phyloP scores from a whole-genome alignment of 2,329 filamentous ascomycete genomes.

The Magnaporthiopsis rhizophila region DNA sequence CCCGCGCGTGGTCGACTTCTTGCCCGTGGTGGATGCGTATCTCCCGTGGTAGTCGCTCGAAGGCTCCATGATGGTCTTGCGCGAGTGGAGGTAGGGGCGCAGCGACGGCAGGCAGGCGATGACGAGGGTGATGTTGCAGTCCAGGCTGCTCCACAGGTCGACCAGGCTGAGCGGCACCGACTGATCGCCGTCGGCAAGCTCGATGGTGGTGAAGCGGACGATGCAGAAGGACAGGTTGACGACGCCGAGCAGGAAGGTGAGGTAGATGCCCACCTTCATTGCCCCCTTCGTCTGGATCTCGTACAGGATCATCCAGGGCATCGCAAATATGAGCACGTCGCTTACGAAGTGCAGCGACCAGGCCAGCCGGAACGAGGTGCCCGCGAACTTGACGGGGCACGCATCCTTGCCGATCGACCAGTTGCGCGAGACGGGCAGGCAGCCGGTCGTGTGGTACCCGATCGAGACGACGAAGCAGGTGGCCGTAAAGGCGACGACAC shows the following conservation, averaged over 20 bases:
- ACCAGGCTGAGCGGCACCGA: background rate
- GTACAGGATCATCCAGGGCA: slow-evolving; percentile 3
- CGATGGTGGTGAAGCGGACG: background rate
- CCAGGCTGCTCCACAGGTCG: slow-evolving; percentile 1
- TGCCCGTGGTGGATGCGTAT: background rate
- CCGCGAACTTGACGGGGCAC: background rate
- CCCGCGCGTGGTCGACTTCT: background rate
- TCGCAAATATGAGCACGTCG: background rate
- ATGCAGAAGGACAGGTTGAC: slow-evolving; percentile 1
- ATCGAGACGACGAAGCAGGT: slow-evolving; percentile 1
- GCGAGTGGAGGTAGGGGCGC: slow-evolving; percentile 18
- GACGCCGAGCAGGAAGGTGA: slow-evolving; percentile 3
- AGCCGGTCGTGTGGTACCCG: background rate
- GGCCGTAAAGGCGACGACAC: background rate
- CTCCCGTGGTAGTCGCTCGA: background rate
- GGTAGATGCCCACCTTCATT: slow-evolving; percentile 2
- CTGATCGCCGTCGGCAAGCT: background rate
- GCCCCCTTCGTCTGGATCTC: background rate
- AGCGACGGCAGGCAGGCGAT: slow-evolving; percentile 15
- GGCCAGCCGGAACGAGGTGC: background rate
- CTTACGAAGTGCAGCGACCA: slow-evolving; percentile 1
- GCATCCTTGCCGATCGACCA: background rate
- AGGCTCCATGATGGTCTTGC: background rate
- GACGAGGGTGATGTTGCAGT: slow-evolving; percentile 1
- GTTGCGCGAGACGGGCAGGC: background rate